Base-by-base conservation (phyloP, 805 yeast species). In the Candida odintsovae region DNA sequence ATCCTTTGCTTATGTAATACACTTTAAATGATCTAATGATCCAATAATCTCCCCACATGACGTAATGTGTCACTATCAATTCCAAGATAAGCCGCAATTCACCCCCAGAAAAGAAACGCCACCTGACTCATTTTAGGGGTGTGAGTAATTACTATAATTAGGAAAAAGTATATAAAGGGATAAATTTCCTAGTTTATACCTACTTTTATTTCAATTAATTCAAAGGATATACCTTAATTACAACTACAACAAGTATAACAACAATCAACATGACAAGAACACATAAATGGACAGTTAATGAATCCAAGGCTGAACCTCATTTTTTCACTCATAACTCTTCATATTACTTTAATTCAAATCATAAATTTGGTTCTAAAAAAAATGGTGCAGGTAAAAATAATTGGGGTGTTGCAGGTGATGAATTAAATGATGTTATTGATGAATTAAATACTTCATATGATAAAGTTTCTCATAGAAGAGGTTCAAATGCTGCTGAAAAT, bases 361-460 rank as follows among this genome's bases (percentile, higher is more conserved):
- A 80, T 58, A 36, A 36, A 25, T 19, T 36, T 20, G 23, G 23
- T 6, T 36, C 39, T 47, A 88, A 88, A 77, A 88, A 86, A 63
- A 75, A 76, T 48, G 97, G 97, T 42, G 84, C 83, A 29, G 97
- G 97, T 41, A 82, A 80, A 57, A 83, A 82, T 54, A 89, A 89
- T 60, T 88, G 96, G 96, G 97, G 97, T 39, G 69, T 72, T 49
- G 75, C 80, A 9, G 92, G 90, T 26, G 95, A 86, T 56, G 96
- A 88, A 57, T 62, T 83, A 44, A 77, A 78, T 41, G 86, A 80
- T 51, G 63, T 86, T 50, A 73, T 77, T 49, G 78, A 76, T 44
- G 68, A 73, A 18, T 86, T 83, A 42, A 82, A 78, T 51, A 70
- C 80, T 51, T 70, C 73, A 5, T 44, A 44, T 28, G 71, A 72